Percentiles rank a stretch among this genome's conserved stretches.
Conservation (phyloP, 176 grass and related monocot species). For the Aechmea fasciata region DNA sequence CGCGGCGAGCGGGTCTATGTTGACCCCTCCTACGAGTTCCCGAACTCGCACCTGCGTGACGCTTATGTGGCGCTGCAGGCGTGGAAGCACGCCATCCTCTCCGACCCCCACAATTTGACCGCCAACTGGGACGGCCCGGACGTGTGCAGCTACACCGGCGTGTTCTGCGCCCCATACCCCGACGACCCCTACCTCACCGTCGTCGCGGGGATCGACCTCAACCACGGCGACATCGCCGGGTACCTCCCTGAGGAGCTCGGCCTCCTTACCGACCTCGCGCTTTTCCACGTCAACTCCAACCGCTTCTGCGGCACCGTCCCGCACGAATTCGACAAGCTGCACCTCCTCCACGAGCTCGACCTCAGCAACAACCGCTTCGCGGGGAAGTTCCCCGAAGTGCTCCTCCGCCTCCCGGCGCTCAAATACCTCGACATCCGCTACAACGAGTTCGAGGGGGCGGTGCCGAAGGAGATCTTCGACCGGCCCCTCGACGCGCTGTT, state of each 20-base stretch:
- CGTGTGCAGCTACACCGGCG: conserved; percentile 62
- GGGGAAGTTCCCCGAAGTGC: conserved; percentile 48
- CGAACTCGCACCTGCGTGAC: conserved; percentile 44
- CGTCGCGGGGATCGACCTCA: conserved; percentile 86
- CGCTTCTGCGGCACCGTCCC: conserved; percentile 81
- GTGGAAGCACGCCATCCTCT: conserved; percentile 72
- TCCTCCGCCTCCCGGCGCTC: conserved; percentile 34
- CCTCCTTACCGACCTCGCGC: conserved; percentile 51
- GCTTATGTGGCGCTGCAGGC: conserved; percentile 74
- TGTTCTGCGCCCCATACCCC: conserved; percentile 58
- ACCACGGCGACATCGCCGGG: conserved; percentile 74
- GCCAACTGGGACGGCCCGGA: conserved; percentile 53
- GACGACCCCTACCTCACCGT: conserved; percentile 37
- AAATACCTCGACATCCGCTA: conserved; percentile 56
- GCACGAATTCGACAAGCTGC: neutral
- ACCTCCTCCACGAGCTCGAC: conserved; percentile 63
- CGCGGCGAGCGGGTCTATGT: conserved; percentile 10
- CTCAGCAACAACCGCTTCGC: conserved; percentile 97
- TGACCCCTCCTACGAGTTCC: conserved; percentile 48
- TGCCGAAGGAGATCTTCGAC: conserved; percentile 57
- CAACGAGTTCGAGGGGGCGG: conserved; percentile 73
- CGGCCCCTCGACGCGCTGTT: conserved; percentile 62
- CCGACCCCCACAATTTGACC: conserved; percentile 72
- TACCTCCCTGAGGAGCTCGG: conserved; percentile 77
- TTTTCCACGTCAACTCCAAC: conserved; percentile 91